Evolutionary conservation across 73 alveolate genomes (phyloP), one percentile per base, ranked within the genome.

Genomic region (Uronychia binucleata): DNA sequence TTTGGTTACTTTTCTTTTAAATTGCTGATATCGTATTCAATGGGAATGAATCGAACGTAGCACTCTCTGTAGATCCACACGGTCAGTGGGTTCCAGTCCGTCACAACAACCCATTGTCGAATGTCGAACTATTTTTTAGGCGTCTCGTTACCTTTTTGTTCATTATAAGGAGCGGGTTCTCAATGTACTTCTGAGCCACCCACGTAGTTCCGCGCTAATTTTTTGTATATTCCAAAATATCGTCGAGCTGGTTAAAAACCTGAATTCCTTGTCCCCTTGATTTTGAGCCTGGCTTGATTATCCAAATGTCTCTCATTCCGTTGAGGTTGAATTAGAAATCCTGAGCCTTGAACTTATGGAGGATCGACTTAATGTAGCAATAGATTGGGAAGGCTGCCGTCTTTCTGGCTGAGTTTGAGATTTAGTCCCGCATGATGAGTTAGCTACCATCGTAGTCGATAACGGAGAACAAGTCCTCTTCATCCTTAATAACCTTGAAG

Each of bases 161-260:
- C 33, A 83, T 67, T 26, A 93, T 84, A 14, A 91, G 46, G 80
- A 95, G 86, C 28, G 99, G 99, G 82, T 95, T 95, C 81, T 95
- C 99, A 26, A 95, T 93, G 77, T 95, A 95, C 90, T 94, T 95
- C 89, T 95, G 96, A 0, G 92, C 97, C 0, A 95, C 93, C 89
- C 95, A 91, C 58, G 87, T 90, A 76, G 89, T 88, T 74, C 88
- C 94, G 34, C 77, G 85, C 77, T 83, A 59, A n/a, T 92, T 93
- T 59, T 46, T 14, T 0, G 88, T 81, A 35, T 81, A 33, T 0
- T 28, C 81, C 13, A 30, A 13, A 81, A 81, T 81, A 14, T 57
- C 88, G 26, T 59, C 88, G n/a, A 81, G 74, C 26, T 31, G 28
- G 28, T 77, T 83, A 33, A 83, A 83, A 1, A 83, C 83, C 78